Evolutionary conservation across 306 rosid species (phyloP), one percentile per base, ranked within the genome.

Genomic region (Medicago lupulina): DNA sequence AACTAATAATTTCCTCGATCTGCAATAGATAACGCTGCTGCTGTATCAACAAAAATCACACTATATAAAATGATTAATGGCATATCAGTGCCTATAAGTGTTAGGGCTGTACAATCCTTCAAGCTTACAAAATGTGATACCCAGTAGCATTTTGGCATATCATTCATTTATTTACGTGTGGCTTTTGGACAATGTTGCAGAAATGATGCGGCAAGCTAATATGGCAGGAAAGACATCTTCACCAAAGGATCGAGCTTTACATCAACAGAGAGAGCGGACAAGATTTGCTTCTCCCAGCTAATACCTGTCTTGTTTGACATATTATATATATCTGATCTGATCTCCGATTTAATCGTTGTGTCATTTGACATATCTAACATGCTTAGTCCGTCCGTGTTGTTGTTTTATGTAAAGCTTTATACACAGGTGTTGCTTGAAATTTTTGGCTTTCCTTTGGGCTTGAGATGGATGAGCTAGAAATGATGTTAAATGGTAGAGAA

Each of bases 131-230:
- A 69, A 62, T 19, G 25, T 28, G 11, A 40, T 28, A 57, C 39
- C 31, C 21, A 10, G 21, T 8, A 4, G 54, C 6, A 43, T 70
- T 50, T 50, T 41, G 59, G 8, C 12, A 38, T 17, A 54, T 14
- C 16, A 36, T 12, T 31, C n/a, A 38, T 50, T 65, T 59, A 41
- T 68, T 76, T 57, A 78, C 70, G 9, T 1, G 59, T 78, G 69
- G 41, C 43, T 34, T 43, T 23, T 74, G 83, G 53, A 51, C 53
- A 51, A 67, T 8, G 34, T 71, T 82, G 82, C 96, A 96, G 99
- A 96, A 88, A 89, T 92, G 93, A 92, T 90, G 97, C 98, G 99
- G 49, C 99, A 92, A 77, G 97, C 92, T 41, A 88, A 88, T 36
- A 80, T 47, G 58, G 95, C 93, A 12, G 95, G 92, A 19, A 95